Conservation (phyloP, 163 green algal genomes). For the Prototheca cutis region DNA sequence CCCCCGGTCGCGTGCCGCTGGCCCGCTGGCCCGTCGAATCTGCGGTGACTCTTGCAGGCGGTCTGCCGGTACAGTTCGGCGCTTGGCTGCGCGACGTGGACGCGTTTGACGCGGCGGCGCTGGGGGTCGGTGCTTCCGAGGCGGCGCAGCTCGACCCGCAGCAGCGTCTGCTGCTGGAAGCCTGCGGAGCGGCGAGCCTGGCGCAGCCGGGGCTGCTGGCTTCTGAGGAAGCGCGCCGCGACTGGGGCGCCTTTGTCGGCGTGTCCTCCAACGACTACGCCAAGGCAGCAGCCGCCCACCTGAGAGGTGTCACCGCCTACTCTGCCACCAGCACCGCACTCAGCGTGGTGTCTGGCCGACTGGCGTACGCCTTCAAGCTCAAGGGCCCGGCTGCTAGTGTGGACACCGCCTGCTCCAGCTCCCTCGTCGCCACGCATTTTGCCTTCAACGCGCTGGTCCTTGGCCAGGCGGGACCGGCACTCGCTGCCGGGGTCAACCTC, state of each 20-base stretch:
- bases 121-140: slow-evolving; percentile 36
- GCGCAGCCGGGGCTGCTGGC: background rate
- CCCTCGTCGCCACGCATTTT: slow-evolving; percentile 52
- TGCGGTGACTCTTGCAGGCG: slow-evolving; percentile 9
- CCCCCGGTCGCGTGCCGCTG: slow-evolving; percentile 19
- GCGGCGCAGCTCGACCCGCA: slow-evolving; percentile 39
- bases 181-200: slow-evolving; percentile 24
- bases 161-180: slow-evolving; percentile 72
- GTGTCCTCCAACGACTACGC: slow-evolving; percentile 40
- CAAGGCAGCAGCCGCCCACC: slow-evolving; percentile 21
- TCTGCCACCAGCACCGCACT: slow-evolving; percentile 48
- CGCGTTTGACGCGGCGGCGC: slow-evolving; percentile 26
- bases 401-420: slow-evolving; percentile 66
- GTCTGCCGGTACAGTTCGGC: slow-evolving; percentile 28
- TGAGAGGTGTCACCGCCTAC: slow-evolving; percentile 35
- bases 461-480: slow-evolving; percentile 10
- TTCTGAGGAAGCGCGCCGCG: slow-evolving; percentile 13
- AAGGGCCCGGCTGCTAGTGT: slow-evolving; percentile 32
- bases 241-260: slow-evolving; percentile 35
- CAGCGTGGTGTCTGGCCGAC: slow-evolving; percentile 29
- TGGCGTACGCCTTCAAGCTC: slow-evolving; percentile 37
- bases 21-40: slow-evolving; percentile 37
- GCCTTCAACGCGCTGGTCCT: slow-evolving; percentile 18
- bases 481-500: slow-evolving; percentile 28
- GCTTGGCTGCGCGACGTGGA: slow-evolving; percentile 29